phyloP scores from a whole-genome alignment of 768 basidiomycete genomes.

The Russula abietina region DNA sequence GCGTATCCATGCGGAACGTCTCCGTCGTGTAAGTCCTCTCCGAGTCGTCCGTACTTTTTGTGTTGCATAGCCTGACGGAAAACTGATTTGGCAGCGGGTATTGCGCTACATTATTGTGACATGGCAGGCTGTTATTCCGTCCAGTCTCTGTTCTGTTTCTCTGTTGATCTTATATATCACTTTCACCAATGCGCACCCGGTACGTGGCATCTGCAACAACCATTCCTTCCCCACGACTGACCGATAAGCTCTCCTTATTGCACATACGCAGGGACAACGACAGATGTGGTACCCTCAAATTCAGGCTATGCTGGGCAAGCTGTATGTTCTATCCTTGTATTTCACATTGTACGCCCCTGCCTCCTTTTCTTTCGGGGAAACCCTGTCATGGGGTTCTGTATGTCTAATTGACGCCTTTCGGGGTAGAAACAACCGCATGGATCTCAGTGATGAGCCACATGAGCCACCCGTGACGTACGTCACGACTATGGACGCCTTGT shows the following conservation, averaged over 20 bases:
- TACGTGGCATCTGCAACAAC: conserved; percentile 6
- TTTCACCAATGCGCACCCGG: conserved; percentile 8
- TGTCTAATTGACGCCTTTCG: background rate
- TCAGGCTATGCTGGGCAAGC: conserved; percentile 20
- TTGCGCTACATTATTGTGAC: conserved; percentile 10
- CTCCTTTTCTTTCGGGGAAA: background rate
- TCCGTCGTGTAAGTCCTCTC: conserved; percentile 12
- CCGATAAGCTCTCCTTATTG: background rate
- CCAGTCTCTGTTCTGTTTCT: conserved; percentile 1
- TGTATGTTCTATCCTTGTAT: conserved; percentile 13
- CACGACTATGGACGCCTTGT: background rate
- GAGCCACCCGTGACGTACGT: background rate
- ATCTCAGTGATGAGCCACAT: background rate
- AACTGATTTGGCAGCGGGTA: background rate
- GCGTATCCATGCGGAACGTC: conserved; percentile 13
- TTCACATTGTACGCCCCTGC: conserved; percentile 9
- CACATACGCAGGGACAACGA: background rate
- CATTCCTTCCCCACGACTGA: background rate
- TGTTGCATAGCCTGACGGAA: background rate
- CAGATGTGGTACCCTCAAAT: conserved; percentile 9
- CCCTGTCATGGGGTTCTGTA: background rate
- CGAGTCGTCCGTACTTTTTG: background rate
- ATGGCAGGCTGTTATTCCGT: conserved; percentile 18
- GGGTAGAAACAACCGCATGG: conserved; percentile 17
- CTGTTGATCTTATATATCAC: conserved; percentile 13